phyloP scores from a whole-genome alignment of 2,329 filamentous ascomycete genomes.

The Didymella glomerata region DNA sequence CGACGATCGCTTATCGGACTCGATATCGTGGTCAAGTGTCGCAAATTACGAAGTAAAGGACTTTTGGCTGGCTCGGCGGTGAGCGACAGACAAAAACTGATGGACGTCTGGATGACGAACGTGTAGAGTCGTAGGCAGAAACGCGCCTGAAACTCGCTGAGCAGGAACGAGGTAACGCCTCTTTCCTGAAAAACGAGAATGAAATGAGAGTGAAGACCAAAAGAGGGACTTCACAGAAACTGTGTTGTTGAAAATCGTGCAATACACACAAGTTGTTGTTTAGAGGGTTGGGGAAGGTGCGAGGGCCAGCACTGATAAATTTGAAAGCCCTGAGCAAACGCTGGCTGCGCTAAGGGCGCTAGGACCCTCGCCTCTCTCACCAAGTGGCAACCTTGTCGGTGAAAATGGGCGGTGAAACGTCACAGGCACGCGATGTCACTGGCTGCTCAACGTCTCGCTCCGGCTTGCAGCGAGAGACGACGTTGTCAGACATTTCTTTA shows the following conservation, averaged over 20 bases:
- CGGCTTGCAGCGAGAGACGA: constrained; percentile 10
- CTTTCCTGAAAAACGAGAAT: constrained; percentile 51
- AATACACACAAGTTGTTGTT: constrained; percentile 45
- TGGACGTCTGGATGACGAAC: constrained; percentile 40
- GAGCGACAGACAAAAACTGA: constrained; percentile 43
- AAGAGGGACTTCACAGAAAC: constrained; percentile 51
- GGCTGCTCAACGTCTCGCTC: constrained; percentile 15
- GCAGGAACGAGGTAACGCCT: constrained; percentile 50
- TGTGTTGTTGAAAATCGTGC: constrained; percentile 40
- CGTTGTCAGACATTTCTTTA: constrained; percentile 11
- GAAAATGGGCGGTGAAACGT: constrained; percentile 41
- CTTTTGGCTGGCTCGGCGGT: constrained; percentile 40
- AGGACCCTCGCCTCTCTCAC: constrained; percentile 23
- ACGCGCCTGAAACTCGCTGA: constrained; percentile 53
- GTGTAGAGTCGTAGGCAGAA: constrained; percentile 50
- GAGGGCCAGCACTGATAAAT: constrained; percentile 33
- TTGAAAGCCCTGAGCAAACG: constrained; percentile 33
- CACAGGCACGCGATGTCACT: constrained; percentile 23
- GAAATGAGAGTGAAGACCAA: constrained; percentile 54
- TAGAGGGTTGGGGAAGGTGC: constrained; percentile 39
- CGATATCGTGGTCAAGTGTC: constrained; percentile 12
- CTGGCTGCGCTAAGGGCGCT: constrained; percentile 28
- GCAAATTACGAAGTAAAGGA: constrained; percentile 31
- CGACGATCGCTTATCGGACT: constrained; percentile 17
- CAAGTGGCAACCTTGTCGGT: constrained; percentile 34